Evolutionary conservation across 1,139 yeast species (phyloP), one percentile per base, ranked within the genome.

Genomic region (Hemisphaericaspora xylofermentans): DNA sequence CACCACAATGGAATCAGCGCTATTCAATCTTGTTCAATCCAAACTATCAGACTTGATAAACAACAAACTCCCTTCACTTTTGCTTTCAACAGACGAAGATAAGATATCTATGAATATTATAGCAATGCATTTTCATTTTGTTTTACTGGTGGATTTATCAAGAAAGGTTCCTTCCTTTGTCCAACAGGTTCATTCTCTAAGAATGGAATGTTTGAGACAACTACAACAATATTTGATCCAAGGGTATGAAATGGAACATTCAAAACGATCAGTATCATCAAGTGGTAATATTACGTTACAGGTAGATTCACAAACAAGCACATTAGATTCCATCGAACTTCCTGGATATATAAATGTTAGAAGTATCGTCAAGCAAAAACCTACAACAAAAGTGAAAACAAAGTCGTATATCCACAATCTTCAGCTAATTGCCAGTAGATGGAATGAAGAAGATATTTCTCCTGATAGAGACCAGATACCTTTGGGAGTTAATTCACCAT

Each of bases 341-440:
- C 76, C 76, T 1, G 63, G 68, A 1, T 57, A 63, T 41, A 64
- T 71, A 9, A 61, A 71, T 47, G 71, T 70, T 1, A 56, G 48
- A 16, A 63, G 60, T 28, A 48, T 69, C 10, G 52, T 58, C 1
- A 54, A 47, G n/a, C 38, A 47, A 19, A 15, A 38, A 8, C 27
- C 21, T 8, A 18, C 33, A 16, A 18, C 15, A 4, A 28, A 31
- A 14, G 19, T 25, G 10, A 32, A 17, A 28, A 35, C 24, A 8
- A 24, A 31, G 18, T 21, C 41, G 4, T 28, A 36, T 17, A 29
- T 37, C 3, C 43, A 40, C 33, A 39, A 45, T 32, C 36, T 48
- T 9, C 45, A 45, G 31, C 29, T 34, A 22, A 27, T 48, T 9
- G 31, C 50, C 6, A 42, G 44, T 9, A 33, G 42, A 19, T 48